These are phyloP conservation scores for Actinidia chinensis DNA, from an alignment of 179 eudicot species.

Conservation along the genomic window DNA sequence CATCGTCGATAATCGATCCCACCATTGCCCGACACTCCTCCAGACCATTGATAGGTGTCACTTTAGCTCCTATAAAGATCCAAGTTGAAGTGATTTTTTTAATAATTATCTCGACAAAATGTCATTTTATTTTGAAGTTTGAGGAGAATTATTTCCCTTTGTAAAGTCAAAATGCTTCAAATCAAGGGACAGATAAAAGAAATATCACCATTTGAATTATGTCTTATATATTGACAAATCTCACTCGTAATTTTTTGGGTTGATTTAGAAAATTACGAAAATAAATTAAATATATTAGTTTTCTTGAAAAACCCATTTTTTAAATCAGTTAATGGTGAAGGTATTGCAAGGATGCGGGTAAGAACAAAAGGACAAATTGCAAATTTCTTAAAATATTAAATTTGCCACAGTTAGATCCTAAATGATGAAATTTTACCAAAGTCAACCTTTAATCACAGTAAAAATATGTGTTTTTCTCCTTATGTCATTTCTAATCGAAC, in stretches of 20 bases:
- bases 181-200: not conserved
- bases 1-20: too few relatives aligned
- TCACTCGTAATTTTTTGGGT: not conserved
- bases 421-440: too few relatives aligned
- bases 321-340: not conserved
- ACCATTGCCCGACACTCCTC: too few relatives aligned
- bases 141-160: not conserved
- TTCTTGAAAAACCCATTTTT: not conserved
- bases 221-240: not conserved
- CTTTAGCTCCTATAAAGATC: too few relatives aligned
- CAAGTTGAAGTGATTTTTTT: not conserved
- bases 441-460: too few relatives aligned
- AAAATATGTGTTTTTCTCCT: too few relatives aligned
- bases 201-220: not conserved
- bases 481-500: not conserved
- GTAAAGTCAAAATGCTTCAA: constrained; percentile 9
- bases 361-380: not conserved
- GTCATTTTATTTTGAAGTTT: constrained; percentile 4
- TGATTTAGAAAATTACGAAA: not conserved
- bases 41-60: too few relatives aligned
- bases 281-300: not conserved
- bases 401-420: too few relatives aligned
- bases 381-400: too few relatives aligned
- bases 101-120: not conserved
- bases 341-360: not conserved